Evolutionary conservation across 257 asterid species (phyloP).

Genomic region (Verbena officinalis): DNA sequence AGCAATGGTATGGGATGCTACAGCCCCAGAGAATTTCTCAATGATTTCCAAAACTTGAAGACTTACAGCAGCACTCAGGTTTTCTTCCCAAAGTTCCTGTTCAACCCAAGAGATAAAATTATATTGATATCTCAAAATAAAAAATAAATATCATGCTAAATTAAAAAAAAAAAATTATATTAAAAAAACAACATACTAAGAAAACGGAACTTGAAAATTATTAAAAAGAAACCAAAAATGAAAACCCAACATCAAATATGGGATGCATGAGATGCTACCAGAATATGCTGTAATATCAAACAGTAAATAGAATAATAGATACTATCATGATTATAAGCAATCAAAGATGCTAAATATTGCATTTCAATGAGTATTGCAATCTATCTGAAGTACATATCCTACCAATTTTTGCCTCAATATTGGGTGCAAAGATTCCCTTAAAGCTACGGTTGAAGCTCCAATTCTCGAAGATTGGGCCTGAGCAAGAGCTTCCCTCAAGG

Average conservation of each 20-base stretch:
- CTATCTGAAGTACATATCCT: constrained; percentile 32
- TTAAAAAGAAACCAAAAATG: too few relatives aligned
- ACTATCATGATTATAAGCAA: constrained; percentile 23
- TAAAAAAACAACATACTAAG: too few relatives aligned
- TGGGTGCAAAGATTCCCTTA: constrained; percentile 97
- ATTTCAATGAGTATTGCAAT: constrained; percentile 20
- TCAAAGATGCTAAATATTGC: constrained; percentile 20
- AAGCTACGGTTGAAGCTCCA: constrained; percentile 92
- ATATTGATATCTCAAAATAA: too few relatives aligned
- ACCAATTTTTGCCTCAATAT: constrained; percentile 97
- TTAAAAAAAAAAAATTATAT: too few relatives aligned
- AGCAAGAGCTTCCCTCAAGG: constrained; percentile 96
- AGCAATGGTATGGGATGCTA: constrained; percentile 78
- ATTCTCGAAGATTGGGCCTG: constrained; percentile 98
- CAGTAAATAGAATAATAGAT: background rate
- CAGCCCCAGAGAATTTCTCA: constrained; percentile 81
- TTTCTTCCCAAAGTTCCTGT: constrained; percentile 99
- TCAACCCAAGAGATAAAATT: too few relatives aligned
- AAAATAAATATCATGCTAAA: too few relatives aligned
- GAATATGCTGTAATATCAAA: constrained; percentile 18
- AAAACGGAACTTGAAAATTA: too few relatives aligned
- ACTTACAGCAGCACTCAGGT: constrained; percentile 92
- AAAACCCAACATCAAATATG: too few relatives aligned
- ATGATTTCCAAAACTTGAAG: constrained; percentile 91
- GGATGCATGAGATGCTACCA: constrained; percentile 26